Conservation (phyloP, 2,329 filamentous ascomycete species). For the Fusarium continuum region DNA sequence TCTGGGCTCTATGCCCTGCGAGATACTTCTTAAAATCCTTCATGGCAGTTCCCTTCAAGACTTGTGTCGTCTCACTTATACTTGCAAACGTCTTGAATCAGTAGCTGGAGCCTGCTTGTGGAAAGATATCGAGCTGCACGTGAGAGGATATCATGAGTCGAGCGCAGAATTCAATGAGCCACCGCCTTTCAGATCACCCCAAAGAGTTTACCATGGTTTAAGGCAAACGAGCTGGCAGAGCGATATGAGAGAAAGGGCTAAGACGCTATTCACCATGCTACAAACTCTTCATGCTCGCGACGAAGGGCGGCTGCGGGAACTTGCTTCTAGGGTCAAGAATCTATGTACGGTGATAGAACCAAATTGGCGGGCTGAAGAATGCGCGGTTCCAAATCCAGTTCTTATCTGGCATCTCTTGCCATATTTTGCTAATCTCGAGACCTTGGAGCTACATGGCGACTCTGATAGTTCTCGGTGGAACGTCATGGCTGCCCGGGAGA, state of each 20-base stretch:
- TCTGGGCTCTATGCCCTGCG: neutral
- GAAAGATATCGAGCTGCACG: slow-evolving; percentile 27
- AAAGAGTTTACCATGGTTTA: neutral
- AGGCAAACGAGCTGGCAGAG: neutral
- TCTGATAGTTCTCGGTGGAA: fast-evolving
- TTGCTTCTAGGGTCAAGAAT: slow-evolving; percentile 7
- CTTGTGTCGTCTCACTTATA: neutral
- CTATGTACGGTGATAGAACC: slow-evolving; percentile 17
- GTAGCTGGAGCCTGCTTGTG: slow-evolving; percentile 2
- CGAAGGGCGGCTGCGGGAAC: neutral
- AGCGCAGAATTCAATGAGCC: slow-evolving; percentile 12
- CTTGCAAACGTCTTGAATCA: slow-evolving; percentile 1
- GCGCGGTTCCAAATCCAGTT: fast-evolving
- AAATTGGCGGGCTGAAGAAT: neutral
- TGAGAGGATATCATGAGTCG: slow-evolving; percentile 20
- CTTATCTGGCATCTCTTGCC: slow-evolving; percentile 17
- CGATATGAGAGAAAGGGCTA: neutral
- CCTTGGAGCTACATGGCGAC: slow-evolving; percentile 18
- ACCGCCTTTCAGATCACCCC: neutral
- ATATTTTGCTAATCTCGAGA: slow-evolving; percentile 19
- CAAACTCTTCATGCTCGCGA: neutral
- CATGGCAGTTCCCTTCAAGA: neutral
- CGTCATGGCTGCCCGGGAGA: neutral
- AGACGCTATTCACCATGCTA: neutral
- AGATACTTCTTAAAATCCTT: slow-evolving; percentile 6